Evolutionary conservation across 2,329 filamentous ascomycete genomes (phyloP).

Genomic region (Claviceps arundinis): DNA sequence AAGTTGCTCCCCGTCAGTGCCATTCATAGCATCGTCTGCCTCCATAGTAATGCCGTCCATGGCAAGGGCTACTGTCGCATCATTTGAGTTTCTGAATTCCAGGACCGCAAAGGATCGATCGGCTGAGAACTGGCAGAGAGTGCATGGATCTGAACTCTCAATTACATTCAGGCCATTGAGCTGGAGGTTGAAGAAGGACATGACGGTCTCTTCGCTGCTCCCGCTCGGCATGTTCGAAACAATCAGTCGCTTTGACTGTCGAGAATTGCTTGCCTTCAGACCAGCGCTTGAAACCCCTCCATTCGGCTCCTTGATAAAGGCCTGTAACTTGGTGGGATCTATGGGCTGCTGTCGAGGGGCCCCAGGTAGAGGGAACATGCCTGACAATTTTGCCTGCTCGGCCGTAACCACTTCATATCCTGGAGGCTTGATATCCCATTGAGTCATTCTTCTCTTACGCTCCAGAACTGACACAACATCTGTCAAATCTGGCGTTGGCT

Average conservation of each 20-base stretch:
- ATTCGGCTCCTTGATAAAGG: conserved; percentile 84
- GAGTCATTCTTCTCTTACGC: conserved; percentile 83
- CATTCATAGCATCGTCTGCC: conserved; percentile 46
- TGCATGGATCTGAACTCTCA: conserved; percentile 69
- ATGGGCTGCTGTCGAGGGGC: conserved; percentile 90
- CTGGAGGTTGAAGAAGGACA: conserved; percentile 88
- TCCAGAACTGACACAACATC: conserved; percentile 70
- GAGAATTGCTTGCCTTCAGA: conserved; percentile 82
- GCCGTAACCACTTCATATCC: conserved; percentile 97
- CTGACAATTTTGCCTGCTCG: conserved; percentile 94
- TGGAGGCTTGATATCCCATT: conserved; percentile 98
- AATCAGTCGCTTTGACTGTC: conserved; percentile 86
- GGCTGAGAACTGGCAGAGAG: conserved; percentile 67
- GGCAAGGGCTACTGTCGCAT: conserved; percentile 83
- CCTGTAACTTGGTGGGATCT: conserved; percentile 86
- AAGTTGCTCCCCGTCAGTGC: conserved; percentile 37
- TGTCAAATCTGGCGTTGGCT: conserved; percentile 90
- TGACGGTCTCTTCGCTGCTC: conserved; percentile 61
- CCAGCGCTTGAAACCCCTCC: conserved; percentile 59
- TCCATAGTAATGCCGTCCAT: conserved; percentile 85
- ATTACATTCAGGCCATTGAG: conserved; percentile 94
- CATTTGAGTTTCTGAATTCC: conserved; percentile 77
- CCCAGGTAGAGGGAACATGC: conserved; percentile 96
- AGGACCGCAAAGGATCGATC: conserved; percentile 72
- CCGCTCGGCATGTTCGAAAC: conserved; percentile 66